These are phyloP conservation scores for Sutorius eximius DNA, from an alignment of 1,284 basidiomycete genomes.

Conservation along the genomic window DNA sequence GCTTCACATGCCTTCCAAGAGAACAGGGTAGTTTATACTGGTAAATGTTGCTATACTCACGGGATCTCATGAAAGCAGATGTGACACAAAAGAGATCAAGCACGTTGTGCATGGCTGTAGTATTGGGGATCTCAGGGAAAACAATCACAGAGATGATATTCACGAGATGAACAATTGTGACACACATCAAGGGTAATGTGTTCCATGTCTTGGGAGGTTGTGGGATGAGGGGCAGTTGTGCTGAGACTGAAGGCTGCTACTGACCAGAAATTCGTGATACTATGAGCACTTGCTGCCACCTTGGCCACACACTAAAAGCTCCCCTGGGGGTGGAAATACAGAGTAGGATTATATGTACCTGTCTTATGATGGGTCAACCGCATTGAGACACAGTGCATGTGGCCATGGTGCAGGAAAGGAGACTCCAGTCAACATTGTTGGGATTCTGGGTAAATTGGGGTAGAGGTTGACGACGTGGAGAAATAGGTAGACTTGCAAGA, in stretches of 20 bases:
- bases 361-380: neutral
- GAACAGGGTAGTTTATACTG: neutral
- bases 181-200: neutral
- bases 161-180: neutral
- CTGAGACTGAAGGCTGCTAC: neutral
- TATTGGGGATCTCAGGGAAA: neutral
- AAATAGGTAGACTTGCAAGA: neutral
- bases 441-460: neutral
- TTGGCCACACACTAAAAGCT: neutral
- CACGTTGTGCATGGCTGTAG: neutral
- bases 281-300: neutral
- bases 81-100: neutral
- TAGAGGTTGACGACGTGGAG: neutral
- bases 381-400: neutral
- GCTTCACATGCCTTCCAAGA: neutral
- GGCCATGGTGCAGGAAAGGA: neutral
- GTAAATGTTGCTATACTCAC: neutral
- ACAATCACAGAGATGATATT: neutral
- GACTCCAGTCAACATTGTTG: neutral
- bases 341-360: neutral
- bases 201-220: neutral
- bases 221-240: neutral
- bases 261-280: neutral
- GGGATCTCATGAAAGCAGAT: neutral
- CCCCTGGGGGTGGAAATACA: neutral